Evolutionary conservation across 768 basidiomycete species (phyloP).

Genomic region (Leucosporidium yakuticum): DNA sequence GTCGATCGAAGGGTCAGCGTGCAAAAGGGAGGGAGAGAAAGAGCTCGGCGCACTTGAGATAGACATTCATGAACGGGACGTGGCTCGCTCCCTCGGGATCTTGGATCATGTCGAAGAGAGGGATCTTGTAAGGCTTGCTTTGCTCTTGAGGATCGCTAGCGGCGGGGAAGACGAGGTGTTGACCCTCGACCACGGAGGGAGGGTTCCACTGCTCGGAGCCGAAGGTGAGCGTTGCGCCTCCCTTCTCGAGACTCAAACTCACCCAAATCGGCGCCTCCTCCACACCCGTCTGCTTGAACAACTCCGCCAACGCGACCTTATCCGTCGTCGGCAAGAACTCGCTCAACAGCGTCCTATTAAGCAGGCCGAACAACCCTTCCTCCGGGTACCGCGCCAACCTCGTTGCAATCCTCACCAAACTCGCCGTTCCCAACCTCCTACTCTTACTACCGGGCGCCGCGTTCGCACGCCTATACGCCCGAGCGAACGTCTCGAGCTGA

Average conservation of each 20-base stretch:
- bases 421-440: conserved; percentile 17
- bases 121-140: background rate
- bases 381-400: conserved; percentile 11
- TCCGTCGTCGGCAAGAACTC: conserved; percentile 26
- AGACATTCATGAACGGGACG: conserved; percentile 16
- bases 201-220: conserved; percentile 5
- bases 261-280: background rate
- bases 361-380: conserved; percentile 6
- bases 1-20: background rate
- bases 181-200: background rate
- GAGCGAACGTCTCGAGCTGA: conserved; percentile 19
- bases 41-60: conserved; percentile 14
- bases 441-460: conserved; percentile 13
- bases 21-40: no score
- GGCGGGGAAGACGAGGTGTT: conserved; percentile 11
- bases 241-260: background rate
- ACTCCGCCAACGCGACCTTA: background rate
- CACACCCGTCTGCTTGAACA: conserved; percentile 10
- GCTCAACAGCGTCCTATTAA: conserved; percentile 19
- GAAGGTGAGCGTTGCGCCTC: background rate
- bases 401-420: conserved; percentile 17
- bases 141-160: background rate
- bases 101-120: background rate
- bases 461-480: conserved; percentile 4
- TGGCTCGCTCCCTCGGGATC: conserved; percentile 14